Evolutionary conservation across 306 rosid species (phyloP).

Genomic region (Notholithocarpus densiflorus): DNA sequence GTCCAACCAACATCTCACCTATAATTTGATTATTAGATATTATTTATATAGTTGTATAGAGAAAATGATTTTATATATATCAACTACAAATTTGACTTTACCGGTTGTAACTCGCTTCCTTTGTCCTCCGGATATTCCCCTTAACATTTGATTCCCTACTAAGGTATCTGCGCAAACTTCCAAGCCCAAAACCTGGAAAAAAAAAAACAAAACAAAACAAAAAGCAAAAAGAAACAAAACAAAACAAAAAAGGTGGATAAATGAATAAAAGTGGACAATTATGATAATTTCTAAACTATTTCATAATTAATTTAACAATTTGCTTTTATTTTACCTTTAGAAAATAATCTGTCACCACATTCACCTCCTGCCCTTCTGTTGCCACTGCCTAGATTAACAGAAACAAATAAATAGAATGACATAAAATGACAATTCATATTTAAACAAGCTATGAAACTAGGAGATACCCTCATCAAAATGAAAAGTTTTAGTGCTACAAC

Average conservation of each 20-base stretch:
- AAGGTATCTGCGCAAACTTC: slow-evolving; percentile 76
- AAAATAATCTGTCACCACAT: slow-evolving; percentile 59
- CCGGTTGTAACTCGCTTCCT: slow-evolving; percentile 80
- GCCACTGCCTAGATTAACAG: slow-evolving; percentile 32
- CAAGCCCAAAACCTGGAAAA: slow-evolving; percentile 65
- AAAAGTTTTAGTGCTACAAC: no score
- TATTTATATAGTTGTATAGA: neutral
- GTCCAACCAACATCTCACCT: slow-evolving; percentile 68
- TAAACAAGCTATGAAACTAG: neutral
- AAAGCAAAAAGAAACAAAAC: no score
- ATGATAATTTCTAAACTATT: neutral
- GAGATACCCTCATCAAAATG: no score
- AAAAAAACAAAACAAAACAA: no score
- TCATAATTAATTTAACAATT: neutral
- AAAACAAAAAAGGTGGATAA: no score
- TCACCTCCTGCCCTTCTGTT: slow-evolving; percentile 52
- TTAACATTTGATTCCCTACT: slow-evolving; percentile 71
- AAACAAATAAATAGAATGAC: neutral
- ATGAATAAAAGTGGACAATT: neutral
- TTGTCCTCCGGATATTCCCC: slow-evolving; percentile 94
- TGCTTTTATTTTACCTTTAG: slow-evolving; percentile 48
- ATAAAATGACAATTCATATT: neutral
- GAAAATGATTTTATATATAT: no score
- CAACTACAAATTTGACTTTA: neutral
- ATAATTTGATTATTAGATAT: neutral